Evolutionary conservation across 768 basidiomycete genomes (phyloP).

Genomic region (Suillus decipiens): DNA sequence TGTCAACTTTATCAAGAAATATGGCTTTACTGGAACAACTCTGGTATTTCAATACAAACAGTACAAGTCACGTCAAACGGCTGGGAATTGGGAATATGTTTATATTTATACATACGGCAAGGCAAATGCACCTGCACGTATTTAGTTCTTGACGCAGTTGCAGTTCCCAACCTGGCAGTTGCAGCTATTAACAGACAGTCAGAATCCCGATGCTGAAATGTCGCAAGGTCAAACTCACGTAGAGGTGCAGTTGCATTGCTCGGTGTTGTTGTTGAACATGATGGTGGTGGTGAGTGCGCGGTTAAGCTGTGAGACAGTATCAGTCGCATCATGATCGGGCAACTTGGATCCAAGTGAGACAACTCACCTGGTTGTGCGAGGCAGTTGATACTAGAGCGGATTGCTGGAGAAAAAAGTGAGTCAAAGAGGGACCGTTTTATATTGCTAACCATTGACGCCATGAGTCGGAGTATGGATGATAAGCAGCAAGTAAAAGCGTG

Average conservation of each 20-base stretch:
- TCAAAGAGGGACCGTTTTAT: neutral
- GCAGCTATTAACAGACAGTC: constrained; percentile 2
- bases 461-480: neutral
- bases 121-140: neutral
- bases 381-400: neutral
- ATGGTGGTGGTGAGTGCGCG: neutral
- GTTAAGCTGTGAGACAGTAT: neutral
- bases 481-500: neutral
- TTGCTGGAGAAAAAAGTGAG: neutral
- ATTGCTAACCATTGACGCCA: neutral
- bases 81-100: neutral
- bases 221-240: constrained; percentile 4
- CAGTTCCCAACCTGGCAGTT: constrained; percentile 7
- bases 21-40: neutral
- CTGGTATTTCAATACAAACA: neutral
- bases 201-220: neutral
- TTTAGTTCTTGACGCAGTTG: constrained; percentile 4
- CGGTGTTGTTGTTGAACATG: constrained; percentile 2
- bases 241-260: constrained; percentile 2
- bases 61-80: neutral
- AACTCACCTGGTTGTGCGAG: neutral
- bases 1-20: neutral
- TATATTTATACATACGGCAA: neutral
- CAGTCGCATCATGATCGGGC: neutral
- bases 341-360: neutral